Evolutionary conservation across 495 filamentous ascomycete genomes (phyloP), one percentile per base, ranked within the genome.

Genomic region (Zalerion maritima): DNA sequence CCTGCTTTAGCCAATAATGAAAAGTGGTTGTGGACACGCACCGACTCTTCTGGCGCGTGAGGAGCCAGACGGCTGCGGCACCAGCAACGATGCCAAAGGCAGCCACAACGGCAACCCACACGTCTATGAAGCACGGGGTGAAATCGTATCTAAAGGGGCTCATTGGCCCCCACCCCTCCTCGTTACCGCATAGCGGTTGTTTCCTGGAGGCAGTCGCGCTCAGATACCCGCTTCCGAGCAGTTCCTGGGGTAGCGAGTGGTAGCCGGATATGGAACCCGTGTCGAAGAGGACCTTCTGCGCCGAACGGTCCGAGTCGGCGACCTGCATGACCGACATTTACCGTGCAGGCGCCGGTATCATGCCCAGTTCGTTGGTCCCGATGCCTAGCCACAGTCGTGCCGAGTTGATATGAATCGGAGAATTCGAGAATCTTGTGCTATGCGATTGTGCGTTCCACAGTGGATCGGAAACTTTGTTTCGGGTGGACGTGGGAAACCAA

Each of bases 1-100:
- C 81, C 64, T 94, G 63, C 49, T 96, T 96, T 8, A 71, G 60
- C 62, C 83, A 94, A 51, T 94, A 96, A 49, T 91, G 87, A 86
- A 85, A 94, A 52, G 94, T 78, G 58, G 82, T 89, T 18, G 64
- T 53, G 13, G 89, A 67, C 0, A 67, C 69, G 22, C 66, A 64
- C 18, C 75, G 64, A 42, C 69, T 77, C 57, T 72, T 79, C 36
- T 46, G 55, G 28, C 46, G 48, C 30, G 60, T 22, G 31, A 85
- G 42, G 39, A 93, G 64, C 55, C 75, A 77, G 17, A 87, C 52
- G 2, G 91, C 84, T 6, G 71, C 63, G 15, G 73, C 65, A 23
- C 91, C 91, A 32, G 72, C 59, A 10, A 92, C 19, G 15, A 93
- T 61, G 7, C 89, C 81, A 53, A 70, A 84, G 3, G 67, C 60